Base-by-base conservation (phyloP, 2,329 filamentous ascomycete species). In the Paramyrothecium sp. region DNA sequence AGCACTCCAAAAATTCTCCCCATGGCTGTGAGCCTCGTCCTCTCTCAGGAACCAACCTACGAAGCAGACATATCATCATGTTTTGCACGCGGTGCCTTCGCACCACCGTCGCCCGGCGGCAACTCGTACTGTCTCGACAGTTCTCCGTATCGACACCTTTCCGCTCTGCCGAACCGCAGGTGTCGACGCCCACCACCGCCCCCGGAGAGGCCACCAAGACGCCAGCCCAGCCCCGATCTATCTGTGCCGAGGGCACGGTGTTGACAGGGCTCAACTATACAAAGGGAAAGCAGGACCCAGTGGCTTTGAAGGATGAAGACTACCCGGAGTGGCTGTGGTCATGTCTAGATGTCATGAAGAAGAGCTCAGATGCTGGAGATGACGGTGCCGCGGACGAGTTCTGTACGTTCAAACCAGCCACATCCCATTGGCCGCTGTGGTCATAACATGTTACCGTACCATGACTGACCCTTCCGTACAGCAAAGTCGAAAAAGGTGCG, bases 401-500 rank as follows among this genome's bases (percentile, higher is more conserved):
- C 72, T 93, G 91, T 94, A 84, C 53, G 89, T 83, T 53, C 5
- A 44, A n/a, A 46, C 38, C 19, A 22, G 8, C 23, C 11, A 34
- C 41, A 41, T 12, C 21, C 19, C 16, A 8, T 7, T 34, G 21
- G 46, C 34, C 17, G 47, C 53, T 23, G 50, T n/a, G 17, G n/a
- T 51, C 17, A 19, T 11, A 13, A 7, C 2, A 7, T 23, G 7
- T 38, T 17, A 3, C 13, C 49, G 38, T 7, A 10, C 13, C 5
- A 17, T 54, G 26, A 49, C 64, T 66, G 62, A 67, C 58, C 33
- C 23, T 7, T 13, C 20, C 33, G 23, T 30, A 58, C 60, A 92
- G 89, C 90, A 58, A 95, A 95, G 83, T 93, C 89, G 26, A 92
- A 91, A 73, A 94, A 93, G 71, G 86, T 92, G 72, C 86, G 91